These are phyloP conservation scores for Suillus variegatus DNA, from an alignment of 768 basidiomycete genomes.

Conservation along the genomic window DNA sequence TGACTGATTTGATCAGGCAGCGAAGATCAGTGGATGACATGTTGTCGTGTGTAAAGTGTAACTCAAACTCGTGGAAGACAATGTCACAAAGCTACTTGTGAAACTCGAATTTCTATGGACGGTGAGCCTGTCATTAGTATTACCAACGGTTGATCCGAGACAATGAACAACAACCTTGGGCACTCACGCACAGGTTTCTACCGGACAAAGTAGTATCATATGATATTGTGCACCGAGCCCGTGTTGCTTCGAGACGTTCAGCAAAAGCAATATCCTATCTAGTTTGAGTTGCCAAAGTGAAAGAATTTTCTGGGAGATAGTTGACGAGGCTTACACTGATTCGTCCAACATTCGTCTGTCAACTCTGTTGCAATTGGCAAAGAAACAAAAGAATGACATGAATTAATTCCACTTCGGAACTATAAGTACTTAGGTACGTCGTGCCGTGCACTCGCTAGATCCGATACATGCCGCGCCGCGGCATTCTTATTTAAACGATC, in stretches of 20 bases:
- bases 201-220: neutral
- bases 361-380: neutral
- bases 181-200: conserved; percentile 5
- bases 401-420: neutral
- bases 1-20: conserved; percentile 6
- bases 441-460: neutral
- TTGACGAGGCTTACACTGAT: neutral
- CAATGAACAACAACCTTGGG: neutral
- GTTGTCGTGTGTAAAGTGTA: conserved; percentile 5
- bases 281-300: neutral
- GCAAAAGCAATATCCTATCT: neutral
- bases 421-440: neutral
- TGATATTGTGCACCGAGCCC: neutral
- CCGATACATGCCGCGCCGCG: neutral
- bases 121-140: neutral
- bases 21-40: neutral
- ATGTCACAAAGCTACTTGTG: neutral
- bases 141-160: neutral
- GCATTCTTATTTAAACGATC: neutral
- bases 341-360: neutral
- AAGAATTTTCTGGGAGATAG: neutral
- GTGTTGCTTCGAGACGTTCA: neutral
- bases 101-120: neutral
- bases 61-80: conserved; percentile 6
- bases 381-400: conserved; percentile 1